Percentiles rank a stretch among this genome's conserved stretches.
Conservation (phyloP, 2,329 filamentous ascomycete genomes). For the Mycogone perniciosa region DNA sequence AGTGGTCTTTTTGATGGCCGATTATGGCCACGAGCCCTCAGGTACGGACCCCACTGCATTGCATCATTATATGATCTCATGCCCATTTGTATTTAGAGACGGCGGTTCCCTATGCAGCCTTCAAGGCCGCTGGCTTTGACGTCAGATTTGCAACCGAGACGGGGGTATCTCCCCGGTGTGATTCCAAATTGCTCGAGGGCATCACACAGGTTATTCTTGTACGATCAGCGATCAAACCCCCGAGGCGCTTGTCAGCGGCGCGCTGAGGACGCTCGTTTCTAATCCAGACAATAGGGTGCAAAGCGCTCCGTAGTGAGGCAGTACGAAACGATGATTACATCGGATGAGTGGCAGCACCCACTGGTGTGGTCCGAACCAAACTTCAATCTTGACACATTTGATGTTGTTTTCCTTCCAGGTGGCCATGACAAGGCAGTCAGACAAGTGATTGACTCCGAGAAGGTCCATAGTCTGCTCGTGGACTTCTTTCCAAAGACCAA, state of each 20-base stretch:
- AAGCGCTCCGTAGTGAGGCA: constrained; percentile 32
- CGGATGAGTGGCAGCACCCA: constrained; percentile 36
- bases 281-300: constrained; percentile 33
- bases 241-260: too few relatives aligned
- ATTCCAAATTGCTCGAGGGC: constrained; percentile 43
- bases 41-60: constrained; percentile 25
- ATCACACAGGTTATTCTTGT: constrained; percentile 45
- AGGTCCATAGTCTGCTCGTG: constrained; percentile 37
- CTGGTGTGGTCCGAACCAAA: constrained; percentile 37
- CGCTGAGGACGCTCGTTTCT: background rate
- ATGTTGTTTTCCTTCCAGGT: constrained; percentile 45
- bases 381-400: constrained; percentile 40
- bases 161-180: constrained; percentile 41
- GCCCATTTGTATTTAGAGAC: constrained; percentile 34
- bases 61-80: background rate
- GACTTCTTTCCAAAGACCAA: constrained; percentile 42
- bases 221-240: constrained; percentile 11
- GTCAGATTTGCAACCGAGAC: constrained; percentile 45
- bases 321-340: constrained; percentile 39
- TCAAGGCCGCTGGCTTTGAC: constrained; percentile 42
- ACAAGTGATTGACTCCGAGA: constrained; percentile 43
- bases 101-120: constrained; percentile 41
- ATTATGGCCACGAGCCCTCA: constrained; percentile 51
- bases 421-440: constrained; percentile 47
- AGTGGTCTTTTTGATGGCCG: constrained; percentile 44